Base-by-base conservation (phyloP, 306 rosid genomes). In the Begonia peltatifolia region DNA sequence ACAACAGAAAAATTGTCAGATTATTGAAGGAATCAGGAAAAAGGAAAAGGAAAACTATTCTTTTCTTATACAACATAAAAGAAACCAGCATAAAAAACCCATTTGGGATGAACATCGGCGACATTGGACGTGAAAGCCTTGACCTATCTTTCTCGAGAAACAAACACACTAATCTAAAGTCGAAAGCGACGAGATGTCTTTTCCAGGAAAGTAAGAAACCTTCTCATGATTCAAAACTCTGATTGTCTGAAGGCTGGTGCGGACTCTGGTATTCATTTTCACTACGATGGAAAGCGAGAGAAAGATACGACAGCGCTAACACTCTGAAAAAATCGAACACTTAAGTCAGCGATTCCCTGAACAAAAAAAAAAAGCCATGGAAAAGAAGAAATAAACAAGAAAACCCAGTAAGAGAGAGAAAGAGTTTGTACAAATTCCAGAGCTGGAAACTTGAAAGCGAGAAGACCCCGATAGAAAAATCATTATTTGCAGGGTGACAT, bases 371-470 rank as follows among this genome's bases (percentile, higher is more conserved):
- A 17, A 6, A 47, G 41, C 12, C 20, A 41, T 41, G 36, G 8
- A 50, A 18, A 30, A 60, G 20, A 62, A 55, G 17, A 50, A 41
- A 44, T 10, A 15, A 53, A 57, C 60, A 30, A 36, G 54, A 42
- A 36, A 56, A 42, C 54, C 25, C 35, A 25, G 35, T 25, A 6
- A 47, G 50, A 65, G 65, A 44, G 56, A 68, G 46, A 47, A 42
- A 23, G 49, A 58, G 53, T 81, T 76, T 71, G 63, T 76, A 58
- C 60, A 59, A 52, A 49, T 52, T 9, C 52, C 47, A 58, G 69
- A 82, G 97, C 95, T 95, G 95, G 84, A 89, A 88, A 77, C 60
- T 73, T 63, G 63, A 66, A 76, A 72, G 56, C 51, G 56, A 57
- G 60, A 48, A 59, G 59, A 54, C 65, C 58, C 69, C 64, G 41